These are phyloP conservation scores for Penicillium taxi DNA, from an alignment of 495 filamentous ascomycete genomes.

Conservation along the genomic window DNA sequence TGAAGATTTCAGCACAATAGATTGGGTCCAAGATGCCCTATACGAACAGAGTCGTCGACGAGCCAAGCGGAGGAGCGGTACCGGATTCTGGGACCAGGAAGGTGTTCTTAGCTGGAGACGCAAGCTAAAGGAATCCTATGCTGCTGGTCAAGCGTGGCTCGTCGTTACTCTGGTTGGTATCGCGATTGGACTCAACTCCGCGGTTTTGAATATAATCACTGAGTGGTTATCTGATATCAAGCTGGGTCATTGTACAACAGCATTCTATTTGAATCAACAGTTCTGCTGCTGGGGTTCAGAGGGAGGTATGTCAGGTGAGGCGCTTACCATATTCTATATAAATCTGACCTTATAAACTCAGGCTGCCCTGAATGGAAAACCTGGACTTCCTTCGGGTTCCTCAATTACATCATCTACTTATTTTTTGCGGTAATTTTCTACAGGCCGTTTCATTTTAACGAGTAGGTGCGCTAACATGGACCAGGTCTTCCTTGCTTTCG, in stretches of 20 bases:
- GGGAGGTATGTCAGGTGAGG: conserved; percentile 47
- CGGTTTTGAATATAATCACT: conserved; percentile 88
- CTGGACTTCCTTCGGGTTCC: conserved; percentile 70
- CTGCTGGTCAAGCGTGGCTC: conserved; percentile 96
- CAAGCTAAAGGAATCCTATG: conserved; percentile 78
- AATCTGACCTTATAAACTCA: conserved; percentile 18
- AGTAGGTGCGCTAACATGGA: neutral
- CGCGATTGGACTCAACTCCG: conserved; percentile 88
- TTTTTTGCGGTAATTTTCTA: conserved; percentile 69
- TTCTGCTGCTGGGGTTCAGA: conserved; percentile 99
- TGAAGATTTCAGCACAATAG: conserved; percentile 96
- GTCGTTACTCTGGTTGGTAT: conserved; percentile 91
- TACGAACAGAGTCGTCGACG: conserved; percentile 79
- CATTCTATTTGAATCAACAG: conserved; percentile 94
- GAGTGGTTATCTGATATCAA: conserved; percentile 98
- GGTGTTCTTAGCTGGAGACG: conserved; percentile 73
- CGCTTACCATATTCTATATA: neutral
- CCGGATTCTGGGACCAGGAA: conserved; percentile 66
- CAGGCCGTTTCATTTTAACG: no score
- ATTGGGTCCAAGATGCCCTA: conserved; percentile 97
- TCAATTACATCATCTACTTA: conserved; percentile 88
- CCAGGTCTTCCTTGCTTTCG: conserved; percentile 75
- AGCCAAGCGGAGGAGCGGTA: conserved; percentile 61
- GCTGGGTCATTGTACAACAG: conserved; percentile 85
- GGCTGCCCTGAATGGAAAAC: conserved; percentile 83